phyloP scores from a whole-genome alignment of 345 rosid genomes.

The Eucalyptus leucophloia region DNA sequence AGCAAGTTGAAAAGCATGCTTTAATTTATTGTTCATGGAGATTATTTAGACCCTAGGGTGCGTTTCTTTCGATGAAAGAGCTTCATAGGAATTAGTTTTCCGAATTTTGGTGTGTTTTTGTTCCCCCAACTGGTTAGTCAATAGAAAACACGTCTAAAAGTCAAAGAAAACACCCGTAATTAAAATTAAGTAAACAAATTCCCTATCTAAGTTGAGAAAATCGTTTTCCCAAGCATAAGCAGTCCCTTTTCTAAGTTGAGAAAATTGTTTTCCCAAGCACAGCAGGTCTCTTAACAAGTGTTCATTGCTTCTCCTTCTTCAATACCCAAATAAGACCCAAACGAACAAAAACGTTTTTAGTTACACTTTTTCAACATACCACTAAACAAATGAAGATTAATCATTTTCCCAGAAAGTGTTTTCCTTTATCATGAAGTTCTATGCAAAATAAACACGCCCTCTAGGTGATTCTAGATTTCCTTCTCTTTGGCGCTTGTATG shows the following conservation, averaged over 20 bases:
- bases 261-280: background rate
- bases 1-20: background rate
- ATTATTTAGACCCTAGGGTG: background rate
- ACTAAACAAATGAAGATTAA: background rate
- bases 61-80: background rate
- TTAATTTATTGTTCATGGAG: background rate
- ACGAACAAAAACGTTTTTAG: background rate
- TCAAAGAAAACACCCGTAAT: background rate
- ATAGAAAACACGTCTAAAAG: background rate
- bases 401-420: accelerated
- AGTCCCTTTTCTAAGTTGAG: no score
- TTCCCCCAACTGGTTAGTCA: background rate
- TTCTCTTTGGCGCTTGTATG: background rate
- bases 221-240: background rate
- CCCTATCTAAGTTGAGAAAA: background rate
- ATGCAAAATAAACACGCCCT: background rate
- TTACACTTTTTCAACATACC: background rate
- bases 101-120: background rate
- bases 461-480: background rate
- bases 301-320: background rate
- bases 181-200: background rate
- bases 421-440: background rate
- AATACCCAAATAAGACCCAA: background rate
- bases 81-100: background rate
- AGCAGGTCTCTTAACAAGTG: background rate